Conservation (phyloP, 2,329 filamentous ascomycete genomes). For the Hypoxylon sp. region DNA sequence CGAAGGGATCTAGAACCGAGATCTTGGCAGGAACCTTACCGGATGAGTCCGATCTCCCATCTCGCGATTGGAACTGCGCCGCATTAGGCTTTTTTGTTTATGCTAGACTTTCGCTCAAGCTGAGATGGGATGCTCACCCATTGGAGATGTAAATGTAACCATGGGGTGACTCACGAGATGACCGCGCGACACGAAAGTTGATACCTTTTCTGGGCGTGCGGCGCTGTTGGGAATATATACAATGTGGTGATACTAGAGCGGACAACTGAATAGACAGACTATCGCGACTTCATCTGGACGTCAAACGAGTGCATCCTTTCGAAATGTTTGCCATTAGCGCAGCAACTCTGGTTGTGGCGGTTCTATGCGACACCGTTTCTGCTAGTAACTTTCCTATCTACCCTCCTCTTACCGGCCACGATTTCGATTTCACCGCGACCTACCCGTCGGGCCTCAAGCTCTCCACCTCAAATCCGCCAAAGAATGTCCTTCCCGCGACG, state of each 20-base stretch:
- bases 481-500: not conserved
- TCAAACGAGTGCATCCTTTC: not conserved
- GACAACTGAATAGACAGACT: not conserved
- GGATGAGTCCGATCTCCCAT: conserved; percentile 18
- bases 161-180: conserved; percentile 14
- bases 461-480: conserved; percentile 19
- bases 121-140: not conserved
- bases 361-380: conserved; percentile 8
- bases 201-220: conserved; percentile 1
- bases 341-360: not conserved
- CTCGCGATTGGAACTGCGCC: conserved; percentile 17
- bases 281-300: not conserved
- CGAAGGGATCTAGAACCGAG: conserved; percentile 10
- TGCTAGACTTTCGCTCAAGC: not conserved
- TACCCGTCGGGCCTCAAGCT: conserved; percentile 31
- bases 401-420: conserved; percentile 15
- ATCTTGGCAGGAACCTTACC: conserved; percentile 19
- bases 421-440: conserved; percentile 35
- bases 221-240: not conserved
- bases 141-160: conserved; percentile 8
- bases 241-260: not conserved
- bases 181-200: not conserved
- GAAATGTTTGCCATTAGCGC: conserved; percentile 7
- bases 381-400: not conserved
- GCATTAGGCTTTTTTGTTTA: not conserved